A percentile compares a stretch with the other conserved stretches of the same genome.
These are phyloP conservation scores for Mollisia scopiformis DNA, from an alignment of 2,329 filamentous ascomycete genomes.

Conservation along the genomic window DNA sequence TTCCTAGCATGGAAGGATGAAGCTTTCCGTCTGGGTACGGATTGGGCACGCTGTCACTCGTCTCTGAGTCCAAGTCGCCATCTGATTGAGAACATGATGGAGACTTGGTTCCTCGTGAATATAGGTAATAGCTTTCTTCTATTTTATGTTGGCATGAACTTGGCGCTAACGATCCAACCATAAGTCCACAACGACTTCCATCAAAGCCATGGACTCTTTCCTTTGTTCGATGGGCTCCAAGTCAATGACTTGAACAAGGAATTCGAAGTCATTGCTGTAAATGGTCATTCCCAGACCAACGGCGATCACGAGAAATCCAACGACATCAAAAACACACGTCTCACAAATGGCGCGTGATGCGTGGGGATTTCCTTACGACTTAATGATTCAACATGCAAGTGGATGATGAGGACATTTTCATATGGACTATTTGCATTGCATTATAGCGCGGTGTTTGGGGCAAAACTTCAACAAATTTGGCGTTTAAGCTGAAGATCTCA, in stretches of 20 bases:
- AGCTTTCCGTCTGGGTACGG: constrained; percentile 86
- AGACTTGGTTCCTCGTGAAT: constrained; percentile 92
- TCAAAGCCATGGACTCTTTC: constrained; percentile 77
- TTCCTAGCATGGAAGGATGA: constrained; percentile 99
- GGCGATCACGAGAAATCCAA: constrained; percentile 9
- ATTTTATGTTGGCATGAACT: constrained; percentile 29
- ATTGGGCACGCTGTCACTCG: constrained; percentile 93
- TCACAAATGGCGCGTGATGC: constrained; percentile 27
- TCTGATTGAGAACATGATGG: constrained; percentile 82
- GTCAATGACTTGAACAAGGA: constrained; percentile 64
- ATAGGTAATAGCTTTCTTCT: constrained; percentile 67
- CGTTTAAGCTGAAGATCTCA: constrained; percentile 35
- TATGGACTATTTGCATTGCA: constrained; percentile 32
- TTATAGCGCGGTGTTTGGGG: constrained; percentile 36
- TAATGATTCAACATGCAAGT: constrained; percentile 37
- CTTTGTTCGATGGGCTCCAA: constrained; percentile 78
- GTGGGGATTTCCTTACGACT: constrained; percentile 23
- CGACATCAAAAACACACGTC: constrained; percentile 22
- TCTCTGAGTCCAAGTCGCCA: constrained; percentile 74
- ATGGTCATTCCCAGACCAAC: constrained; percentile 15
- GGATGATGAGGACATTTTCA: constrained; percentile 12
- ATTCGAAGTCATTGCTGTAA: constrained; percentile 26
- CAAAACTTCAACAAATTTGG: constrained; percentile 40
- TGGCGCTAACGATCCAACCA: not conserved
- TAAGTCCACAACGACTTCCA: constrained; percentile 99